Percentiles rank a stretch among this genome's conserved stretches.
These are phyloP conservation scores for Naegleria lovaniensis DNA, from an alignment of 208 protist genomes.

Conservation along the genomic window DNA sequence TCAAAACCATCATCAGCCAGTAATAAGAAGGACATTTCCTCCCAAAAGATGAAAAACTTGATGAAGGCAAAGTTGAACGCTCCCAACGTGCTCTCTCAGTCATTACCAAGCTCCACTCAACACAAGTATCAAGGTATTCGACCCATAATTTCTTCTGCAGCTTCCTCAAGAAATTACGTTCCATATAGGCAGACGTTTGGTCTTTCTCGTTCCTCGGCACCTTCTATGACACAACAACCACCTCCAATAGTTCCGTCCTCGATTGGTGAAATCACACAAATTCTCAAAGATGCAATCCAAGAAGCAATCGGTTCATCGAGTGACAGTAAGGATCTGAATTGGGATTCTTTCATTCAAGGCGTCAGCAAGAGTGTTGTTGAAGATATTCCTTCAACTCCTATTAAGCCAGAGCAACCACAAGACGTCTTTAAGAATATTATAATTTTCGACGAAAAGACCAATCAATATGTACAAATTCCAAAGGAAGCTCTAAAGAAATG, in stretches of 20 bases:
- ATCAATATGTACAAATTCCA: not conserved
- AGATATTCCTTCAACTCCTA: not conserved
- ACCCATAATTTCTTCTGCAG: not conserved
- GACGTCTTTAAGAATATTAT: not conserved
- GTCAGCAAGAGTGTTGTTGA: not conserved
- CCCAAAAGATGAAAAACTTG: not conserved
- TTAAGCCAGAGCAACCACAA: not conserved
- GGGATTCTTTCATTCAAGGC: not conserved
- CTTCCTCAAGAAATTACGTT: not conserved
- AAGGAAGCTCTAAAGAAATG: not conserved
- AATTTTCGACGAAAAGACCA: not conserved
- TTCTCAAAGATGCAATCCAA: not conserved
- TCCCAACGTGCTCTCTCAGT: not conserved
- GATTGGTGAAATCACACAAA: not conserved
- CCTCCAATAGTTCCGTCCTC: not conserved
- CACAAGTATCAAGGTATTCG: not conserved
- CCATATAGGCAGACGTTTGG: not conserved
- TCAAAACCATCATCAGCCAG: too few relatives aligned
- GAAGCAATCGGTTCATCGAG: not conserved
- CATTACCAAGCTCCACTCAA: not conserved
- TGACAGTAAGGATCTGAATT: not conserved
- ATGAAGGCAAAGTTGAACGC: not conserved
- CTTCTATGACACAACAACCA: too few relatives aligned
- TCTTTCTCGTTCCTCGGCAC: too few relatives aligned
- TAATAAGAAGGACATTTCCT: not conserved